phyloP scores from a whole-genome alignment of 2,329 filamentous ascomycete genomes.

The Penicillium sp. region DNA sequence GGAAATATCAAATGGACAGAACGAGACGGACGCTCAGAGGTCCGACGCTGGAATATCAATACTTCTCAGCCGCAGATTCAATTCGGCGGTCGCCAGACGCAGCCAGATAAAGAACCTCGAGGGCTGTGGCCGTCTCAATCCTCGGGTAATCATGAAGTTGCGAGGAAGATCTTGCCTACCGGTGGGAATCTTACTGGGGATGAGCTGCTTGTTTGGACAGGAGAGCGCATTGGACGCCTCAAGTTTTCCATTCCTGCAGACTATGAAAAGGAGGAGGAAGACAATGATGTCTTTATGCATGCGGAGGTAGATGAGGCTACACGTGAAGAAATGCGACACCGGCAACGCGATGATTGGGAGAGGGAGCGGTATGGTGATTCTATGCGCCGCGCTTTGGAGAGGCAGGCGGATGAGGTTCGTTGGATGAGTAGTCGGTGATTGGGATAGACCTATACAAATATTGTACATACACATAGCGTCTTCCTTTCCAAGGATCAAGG shows the following conservation, averaged over 20 bases:
- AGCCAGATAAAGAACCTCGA: slow-evolving; percentile 44
- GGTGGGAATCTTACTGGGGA: slow-evolving; percentile 52
- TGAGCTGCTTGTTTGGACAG: slow-evolving; percentile 84
- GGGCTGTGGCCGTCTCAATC: slow-evolving; percentile 56
- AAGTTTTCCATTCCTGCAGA: slow-evolving; percentile 56
- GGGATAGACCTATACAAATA: not conserved
- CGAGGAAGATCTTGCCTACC: slow-evolving; percentile 74
- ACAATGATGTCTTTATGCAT: slow-evolving; percentile 31
- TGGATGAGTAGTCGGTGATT: slow-evolving; percentile 62
- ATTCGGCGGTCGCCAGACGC: slow-evolving; percentile 14
- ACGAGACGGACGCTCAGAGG: slow-evolving; percentile 67
- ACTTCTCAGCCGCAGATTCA: slow-evolving; percentile 30
- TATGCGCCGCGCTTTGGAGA: slow-evolving; percentile 74
- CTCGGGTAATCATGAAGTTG: slow-evolving; percentile 63
- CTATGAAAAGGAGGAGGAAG: slow-evolving; percentile 43
- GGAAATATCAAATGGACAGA: slow-evolving; percentile 91
- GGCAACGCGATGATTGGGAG: slow-evolving; percentile 35
- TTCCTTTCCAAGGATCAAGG: no score
- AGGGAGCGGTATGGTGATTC: slow-evolving; percentile 62
- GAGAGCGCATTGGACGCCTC: slow-evolving; percentile 76
- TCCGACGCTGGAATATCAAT: slow-evolving; percentile 62
- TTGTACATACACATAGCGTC: no score
- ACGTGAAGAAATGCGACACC: slow-evolving; percentile 33
- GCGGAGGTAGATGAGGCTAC: slow-evolving; percentile 29
- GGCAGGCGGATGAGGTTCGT: slow-evolving; percentile 76